Conservation (phyloP, 352 stramenopile genomes). For the Phytophthora sp. region DNA sequence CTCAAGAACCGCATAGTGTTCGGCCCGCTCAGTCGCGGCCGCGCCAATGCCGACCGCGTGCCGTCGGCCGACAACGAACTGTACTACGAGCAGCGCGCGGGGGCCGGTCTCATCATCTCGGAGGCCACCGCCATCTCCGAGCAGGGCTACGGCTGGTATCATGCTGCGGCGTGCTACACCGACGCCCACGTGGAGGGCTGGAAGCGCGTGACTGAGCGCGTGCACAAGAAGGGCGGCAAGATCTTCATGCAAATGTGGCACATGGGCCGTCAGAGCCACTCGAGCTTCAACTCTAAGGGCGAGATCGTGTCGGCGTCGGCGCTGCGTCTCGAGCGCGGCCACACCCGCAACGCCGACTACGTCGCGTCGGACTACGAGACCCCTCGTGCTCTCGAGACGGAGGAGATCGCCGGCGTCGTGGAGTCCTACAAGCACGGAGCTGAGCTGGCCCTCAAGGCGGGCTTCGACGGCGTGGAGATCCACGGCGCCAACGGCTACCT, state of each 20-base stretch:
- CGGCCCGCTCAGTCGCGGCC: slow-evolving; percentile 21
- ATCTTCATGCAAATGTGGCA: slow-evolving; percentile 33
- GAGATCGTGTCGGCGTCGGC: slow-evolving; percentile 59
- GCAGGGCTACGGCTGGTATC: slow-evolving; percentile 24
- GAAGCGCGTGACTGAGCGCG: slow-evolving; percentile 27
- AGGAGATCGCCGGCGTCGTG: slow-evolving; percentile 77
- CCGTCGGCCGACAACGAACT: slow-evolving; percentile 26
- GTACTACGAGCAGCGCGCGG: slow-evolving; percentile 29
- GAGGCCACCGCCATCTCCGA: slow-evolving; percentile 23
- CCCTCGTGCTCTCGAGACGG: slow-evolving; percentile 64
- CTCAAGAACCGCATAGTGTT: slow-evolving; percentile 31
- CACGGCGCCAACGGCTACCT: slow-evolving; percentile 92
- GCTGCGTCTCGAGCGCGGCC: slow-evolving; percentile 28
- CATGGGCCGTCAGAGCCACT: slow-evolving; percentile 28
- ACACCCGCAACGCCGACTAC: slow-evolving; percentile 37
- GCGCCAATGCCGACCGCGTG: slow-evolving; percentile 22
- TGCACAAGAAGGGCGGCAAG: slow-evolving; percentile 26
- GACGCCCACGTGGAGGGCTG: slow-evolving; percentile 23
- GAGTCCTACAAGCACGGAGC: slow-evolving; percentile 71
- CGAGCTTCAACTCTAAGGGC: slow-evolving; percentile 41
- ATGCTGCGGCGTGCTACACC: slow-evolving; percentile 20
- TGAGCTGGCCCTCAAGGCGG: slow-evolving; percentile 62
- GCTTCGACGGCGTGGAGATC: slow-evolving; percentile 57
- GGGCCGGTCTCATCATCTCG: slow-evolving; percentile 20
- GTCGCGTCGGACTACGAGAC: slow-evolving; percentile 39